Evolutionary conservation across 2,329 filamentous ascomycete genomes (phyloP).

Genomic region (Aspergillus sclerotialis): DNA sequence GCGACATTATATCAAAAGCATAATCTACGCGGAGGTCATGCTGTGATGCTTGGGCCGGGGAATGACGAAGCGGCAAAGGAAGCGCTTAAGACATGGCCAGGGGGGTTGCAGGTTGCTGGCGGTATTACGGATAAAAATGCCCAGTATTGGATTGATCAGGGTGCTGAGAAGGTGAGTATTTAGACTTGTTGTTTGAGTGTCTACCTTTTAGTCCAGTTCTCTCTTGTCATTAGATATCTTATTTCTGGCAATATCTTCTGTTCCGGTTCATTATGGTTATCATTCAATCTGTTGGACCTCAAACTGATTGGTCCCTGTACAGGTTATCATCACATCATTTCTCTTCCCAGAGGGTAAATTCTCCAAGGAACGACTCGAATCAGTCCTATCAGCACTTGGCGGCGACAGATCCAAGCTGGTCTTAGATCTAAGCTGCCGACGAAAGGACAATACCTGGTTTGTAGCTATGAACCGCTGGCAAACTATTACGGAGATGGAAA

Average conservation of each 20-base stretch:
- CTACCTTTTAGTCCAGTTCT: conserved; percentile 5
- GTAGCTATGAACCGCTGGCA: conserved; percentile 99
- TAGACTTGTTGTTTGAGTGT: conserved; percentile 5
- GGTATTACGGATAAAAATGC: conserved; percentile 86
- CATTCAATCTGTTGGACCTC: neutral
- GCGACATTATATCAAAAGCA: conserved; percentile 73
- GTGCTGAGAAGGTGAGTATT: conserved; percentile 73
- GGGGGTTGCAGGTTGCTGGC: conserved; percentile 82
- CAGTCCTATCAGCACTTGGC: conserved; percentile 64
- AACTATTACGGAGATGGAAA: conserved; percentile 92
- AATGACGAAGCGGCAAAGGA: conserved; percentile 75
- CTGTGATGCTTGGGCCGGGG: conserved; percentile 90
- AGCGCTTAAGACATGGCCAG: conserved; percentile 71
- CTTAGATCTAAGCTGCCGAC: conserved; percentile 87
- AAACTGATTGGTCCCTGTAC: conserved; percentile 18
- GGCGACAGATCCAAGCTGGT: conserved; percentile 76
- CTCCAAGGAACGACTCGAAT: conserved; percentile 66
- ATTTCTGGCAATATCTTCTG: no score
- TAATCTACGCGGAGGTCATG: conserved; percentile 71
- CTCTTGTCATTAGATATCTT: no score
- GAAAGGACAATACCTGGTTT: conserved; percentile 71
- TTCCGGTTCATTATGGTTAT: no score
- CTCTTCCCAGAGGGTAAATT: conserved; percentile 83
- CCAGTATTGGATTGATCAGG: conserved; percentile 73
- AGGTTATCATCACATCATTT: conserved; percentile 96